Evolutionary conservation across 768 basidiomycete species (phyloP).

Genomic region (Scleroderma bovista): DNA sequence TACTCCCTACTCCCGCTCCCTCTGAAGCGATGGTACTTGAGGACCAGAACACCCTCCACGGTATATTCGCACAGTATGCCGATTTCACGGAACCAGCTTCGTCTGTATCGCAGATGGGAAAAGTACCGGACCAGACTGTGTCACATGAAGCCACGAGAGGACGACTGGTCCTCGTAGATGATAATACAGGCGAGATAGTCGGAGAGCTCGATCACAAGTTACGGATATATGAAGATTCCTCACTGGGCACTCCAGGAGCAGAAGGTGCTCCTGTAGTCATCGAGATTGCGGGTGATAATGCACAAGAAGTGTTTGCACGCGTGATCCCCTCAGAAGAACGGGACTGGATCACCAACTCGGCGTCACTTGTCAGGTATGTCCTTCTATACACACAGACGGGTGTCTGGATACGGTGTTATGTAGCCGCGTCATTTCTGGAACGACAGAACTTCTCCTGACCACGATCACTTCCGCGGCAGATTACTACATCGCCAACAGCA

Average conservation of each 20-base stretch:
- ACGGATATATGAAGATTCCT: slow-evolving; percentile 52
- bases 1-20: slow-evolving; percentile 18
- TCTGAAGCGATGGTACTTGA: slow-evolving; percentile 37
- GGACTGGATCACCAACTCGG: slow-evolving; percentile 52
- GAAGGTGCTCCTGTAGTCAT: slow-evolving; percentile 67
- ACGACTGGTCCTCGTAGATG: slow-evolving; percentile 65
- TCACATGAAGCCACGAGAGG: slow-evolving; percentile 37
- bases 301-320: slow-evolving; percentile 52
- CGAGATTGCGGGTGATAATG: slow-evolving; percentile 50
- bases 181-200: slow-evolving; percentile 65
- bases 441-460: slow-evolving; percentile 56
- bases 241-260: slow-evolving; percentile 42
- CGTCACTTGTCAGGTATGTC: slow-evolving; percentile 8
- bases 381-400: no score
- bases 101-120: slow-evolving; percentile 6
- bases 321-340: slow-evolving; percentile 62
- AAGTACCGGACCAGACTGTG: slow-evolving; percentile 28
- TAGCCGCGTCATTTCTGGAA: slow-evolving; percentile 64
- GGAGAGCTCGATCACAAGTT: slow-evolving; percentile 60
- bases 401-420: background rate
- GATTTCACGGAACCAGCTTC: slow-evolving; percentile 31
- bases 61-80: slow-evolving; percentile 61
- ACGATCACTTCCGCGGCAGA: slow-evolving; percentile 59
- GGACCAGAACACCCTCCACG: slow-evolving; percentile 61
- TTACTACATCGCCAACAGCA: slow-evolving; percentile 55